Base-by-base conservation (phyloP, 2,329 filamentous ascomycete genomes). In the Colletotrichum filicis region DNA sequence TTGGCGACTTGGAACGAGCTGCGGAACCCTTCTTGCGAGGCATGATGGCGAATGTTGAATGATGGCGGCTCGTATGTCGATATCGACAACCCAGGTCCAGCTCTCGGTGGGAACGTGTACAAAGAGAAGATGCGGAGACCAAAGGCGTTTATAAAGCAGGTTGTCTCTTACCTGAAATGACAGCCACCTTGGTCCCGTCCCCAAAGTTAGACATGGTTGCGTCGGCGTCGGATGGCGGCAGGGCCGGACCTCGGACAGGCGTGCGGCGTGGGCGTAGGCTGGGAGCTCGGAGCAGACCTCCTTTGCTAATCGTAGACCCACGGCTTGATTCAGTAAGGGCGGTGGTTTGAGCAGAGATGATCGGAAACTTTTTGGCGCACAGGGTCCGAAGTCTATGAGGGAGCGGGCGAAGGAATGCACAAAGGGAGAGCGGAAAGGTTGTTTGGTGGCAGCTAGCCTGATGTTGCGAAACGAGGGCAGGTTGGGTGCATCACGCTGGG, bases 161-260 rank as follows among this genome's bases (percentile, higher is more conserved):
- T 16, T 59, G 46, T 37, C 53, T 59, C 74, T 62, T 71, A 75
- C 74, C 74, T 68, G 71, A 46, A 68, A 71, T 37, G 60, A 65
- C 62, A 30, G 64, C 64, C 46, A 74, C 67, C 61, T 75, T 75
- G 56, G 42, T 46, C 19, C 52, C 57, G 64, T 74, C 71, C 55
- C 71, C 74, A 56, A 74, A 72, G 68, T 68, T 72, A 71, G 67
- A 67, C 64, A 74, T 71, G 67, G 56, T 68, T 65, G 71, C 28
- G 64, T 68, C 52, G 61, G 67, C 56, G 71, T 74, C 74, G 61
- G 61, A 66, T 62, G 61, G 69, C 46, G 58, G 59, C 65, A 69
- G 61, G 59, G 57, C 63, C 72, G 53, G 53, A 65, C 64, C 53
- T 74, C 67, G 57, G 61, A 71, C 66, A 67, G 61, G 67, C 71